These are phyloP conservation scores for Thalia dealbata DNA, from an alignment of 176 grass and related monocot species.

Conservation along the genomic window DNA sequence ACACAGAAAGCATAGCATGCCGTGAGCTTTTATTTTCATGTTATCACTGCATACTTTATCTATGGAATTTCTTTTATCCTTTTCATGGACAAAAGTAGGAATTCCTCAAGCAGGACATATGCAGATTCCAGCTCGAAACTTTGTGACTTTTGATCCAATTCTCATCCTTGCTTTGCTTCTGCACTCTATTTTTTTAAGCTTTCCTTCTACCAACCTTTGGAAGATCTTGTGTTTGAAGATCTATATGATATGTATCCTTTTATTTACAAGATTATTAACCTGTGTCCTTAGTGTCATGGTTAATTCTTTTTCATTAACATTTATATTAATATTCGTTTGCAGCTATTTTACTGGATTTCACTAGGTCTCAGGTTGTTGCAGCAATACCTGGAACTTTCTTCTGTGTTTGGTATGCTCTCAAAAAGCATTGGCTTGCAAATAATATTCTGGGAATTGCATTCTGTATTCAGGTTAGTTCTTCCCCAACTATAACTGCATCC, in stretches of 20 bases:
- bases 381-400: conserved; percentile 89
- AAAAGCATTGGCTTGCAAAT: conserved; percentile 95
- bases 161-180: background rate
- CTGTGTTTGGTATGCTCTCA: conserved; percentile 77
- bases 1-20: too few species aligned
- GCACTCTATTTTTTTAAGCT: background rate
- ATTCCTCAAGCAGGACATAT: too few species aligned
- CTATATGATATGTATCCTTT: background rate
- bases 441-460: conserved; percentile 89
- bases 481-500: too few species aligned
- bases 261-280: background rate
- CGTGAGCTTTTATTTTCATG: too few species aligned
- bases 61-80: too few species aligned
- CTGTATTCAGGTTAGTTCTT: conserved; percentile 71
- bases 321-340: conserved; percentile 23
- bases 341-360: conserved; percentile 89
- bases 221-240: background rate
- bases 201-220: background rate
- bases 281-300: background rate
- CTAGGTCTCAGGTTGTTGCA: conserved; percentile 81
- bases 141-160: background rate
- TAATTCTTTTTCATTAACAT: background rate
- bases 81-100: too few species aligned
- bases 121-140: too few species aligned
- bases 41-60: too few species aligned